Conservation (phyloP, 2,329 filamentous ascomycete species). For the Verticillium albo-atrum region DNA sequence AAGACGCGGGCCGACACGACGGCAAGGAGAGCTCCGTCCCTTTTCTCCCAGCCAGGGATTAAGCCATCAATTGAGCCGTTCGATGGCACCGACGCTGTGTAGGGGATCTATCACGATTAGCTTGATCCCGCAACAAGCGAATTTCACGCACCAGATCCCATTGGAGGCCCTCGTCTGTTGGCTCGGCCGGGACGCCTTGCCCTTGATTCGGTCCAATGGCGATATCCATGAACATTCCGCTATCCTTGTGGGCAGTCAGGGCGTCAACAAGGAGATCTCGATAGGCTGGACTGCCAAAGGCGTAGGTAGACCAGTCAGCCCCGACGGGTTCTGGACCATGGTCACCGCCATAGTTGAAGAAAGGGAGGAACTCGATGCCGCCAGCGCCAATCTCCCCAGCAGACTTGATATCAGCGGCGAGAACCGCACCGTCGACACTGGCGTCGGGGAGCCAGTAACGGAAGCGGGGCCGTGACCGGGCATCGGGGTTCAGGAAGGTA, state of each 20-base stretch:
- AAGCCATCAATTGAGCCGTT: conserved; percentile 20
- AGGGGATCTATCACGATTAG: conserved; percentile 7
- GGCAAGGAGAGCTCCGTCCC: not conserved
- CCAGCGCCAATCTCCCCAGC: conserved; percentile 14
- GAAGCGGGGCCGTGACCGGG: conserved; percentile 11
- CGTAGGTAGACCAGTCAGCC: conserved; percentile 28
- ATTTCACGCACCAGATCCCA: conserved; percentile 21
- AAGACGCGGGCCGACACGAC: not conserved
- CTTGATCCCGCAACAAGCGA: no score
- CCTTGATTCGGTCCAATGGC: conserved; percentile 42
- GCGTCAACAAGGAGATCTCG: conserved; percentile 7
- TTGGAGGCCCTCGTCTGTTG: conserved; percentile 25
- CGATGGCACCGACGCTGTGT: conserved; percentile 21
- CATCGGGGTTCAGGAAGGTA: not conserved
- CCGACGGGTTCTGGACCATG: conserved; percentile 8
- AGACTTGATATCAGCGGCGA: conserved; percentile 13
- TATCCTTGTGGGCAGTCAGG: conserved; percentile 13
- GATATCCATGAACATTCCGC: conserved; percentile 38
- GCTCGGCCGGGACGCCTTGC: conserved; percentile 35
- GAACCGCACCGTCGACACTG: conserved; percentile 9
- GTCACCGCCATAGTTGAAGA: conserved; percentile 18
- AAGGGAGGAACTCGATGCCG: conserved; percentile 19
- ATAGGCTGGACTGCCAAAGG: conserved; percentile 30
- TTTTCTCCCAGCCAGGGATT: conserved; percentile 28
- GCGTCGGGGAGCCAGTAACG: conserved; percentile 22